phyloP scores from a whole-genome alignment of 225 moss, liverwort and hornwort species.

The Sphagnum contortum region DNA sequence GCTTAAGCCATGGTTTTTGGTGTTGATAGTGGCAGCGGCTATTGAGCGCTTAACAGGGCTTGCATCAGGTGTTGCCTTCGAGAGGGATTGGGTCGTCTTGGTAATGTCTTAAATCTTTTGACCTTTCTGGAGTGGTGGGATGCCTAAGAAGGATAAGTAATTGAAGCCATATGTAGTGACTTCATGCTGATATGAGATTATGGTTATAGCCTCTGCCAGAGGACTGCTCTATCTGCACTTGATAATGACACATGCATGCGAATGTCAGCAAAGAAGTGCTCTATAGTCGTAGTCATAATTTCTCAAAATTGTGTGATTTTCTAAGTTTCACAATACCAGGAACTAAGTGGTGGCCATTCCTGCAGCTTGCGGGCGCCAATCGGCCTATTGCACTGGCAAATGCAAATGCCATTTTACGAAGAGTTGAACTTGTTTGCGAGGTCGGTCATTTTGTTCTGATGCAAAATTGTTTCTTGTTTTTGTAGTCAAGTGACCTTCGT shows the following conservation, averaged over 20 bases:
- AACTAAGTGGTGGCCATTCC: not conserved
- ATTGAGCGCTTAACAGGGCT: slow-evolving; percentile 69
- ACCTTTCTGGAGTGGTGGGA: not conserved
- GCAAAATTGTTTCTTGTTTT: no score
- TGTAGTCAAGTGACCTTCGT: no score
- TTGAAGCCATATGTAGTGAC: no score
- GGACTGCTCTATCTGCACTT: no score
- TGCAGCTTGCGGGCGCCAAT: slow-evolving; percentile 68
- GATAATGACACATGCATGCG: no score
- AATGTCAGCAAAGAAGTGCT: no score
- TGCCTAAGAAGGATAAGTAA: no score
- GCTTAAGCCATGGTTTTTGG: slow-evolving; percentile 71
- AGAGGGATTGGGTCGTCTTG: slow-evolving; percentile 81
- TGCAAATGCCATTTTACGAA: slow-evolving; percentile 67
- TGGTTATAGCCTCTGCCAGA: no score
- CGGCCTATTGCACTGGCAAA: slow-evolving; percentile 68
- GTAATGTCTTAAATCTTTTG: slow-evolving; percentile 12
- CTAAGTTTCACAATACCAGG: no score
- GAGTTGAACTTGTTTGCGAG: slow-evolving; percentile 79
- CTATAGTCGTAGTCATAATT: no score
- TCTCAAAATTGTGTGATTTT: no score
- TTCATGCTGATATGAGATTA: no score
- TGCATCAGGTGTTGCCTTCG: slow-evolving; percentile 66
- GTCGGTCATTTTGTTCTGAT: slow-evolving; percentile 11
- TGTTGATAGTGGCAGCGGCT: slow-evolving; percentile 56